Evolutionary conservation across 345 rosid species (phyloP).

Genomic region (Geranium rotundifolium): DNA sequence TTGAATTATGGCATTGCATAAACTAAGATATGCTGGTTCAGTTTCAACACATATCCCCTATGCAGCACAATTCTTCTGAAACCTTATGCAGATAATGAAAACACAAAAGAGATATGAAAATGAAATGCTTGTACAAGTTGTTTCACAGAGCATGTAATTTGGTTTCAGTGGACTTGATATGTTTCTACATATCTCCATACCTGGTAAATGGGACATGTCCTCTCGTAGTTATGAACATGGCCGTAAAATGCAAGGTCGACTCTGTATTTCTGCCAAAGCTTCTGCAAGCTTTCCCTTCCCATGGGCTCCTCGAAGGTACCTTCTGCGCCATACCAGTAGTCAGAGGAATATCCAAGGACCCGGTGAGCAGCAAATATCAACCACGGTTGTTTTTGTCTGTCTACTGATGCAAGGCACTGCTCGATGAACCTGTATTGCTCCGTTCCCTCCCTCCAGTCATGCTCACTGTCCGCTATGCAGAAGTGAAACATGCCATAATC

Average conservation of each 20-base stretch:
- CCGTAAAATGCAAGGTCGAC: slow-evolving; percentile 77
- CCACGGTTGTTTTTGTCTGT: slow-evolving; percentile 79
- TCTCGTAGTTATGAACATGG: slow-evolving; percentile 76
- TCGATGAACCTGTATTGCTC: slow-evolving; percentile 62
- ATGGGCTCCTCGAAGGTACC: slow-evolving; percentile 63
- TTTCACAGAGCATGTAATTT: no score
- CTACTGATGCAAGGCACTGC: slow-evolving; percentile 55
- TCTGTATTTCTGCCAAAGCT: slow-evolving; percentile 77
- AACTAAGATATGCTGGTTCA: no score
- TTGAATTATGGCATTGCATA: no score
- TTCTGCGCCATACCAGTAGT: slow-evolving; percentile 39
- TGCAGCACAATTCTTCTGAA: no score
- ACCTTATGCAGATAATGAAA: no score
- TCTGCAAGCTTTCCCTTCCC: slow-evolving; percentile 72
- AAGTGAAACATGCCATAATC: slow-evolving; percentile 78
- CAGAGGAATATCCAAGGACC: slow-evolving; percentile 61
- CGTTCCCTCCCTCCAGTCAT: slow-evolving; percentile 76
- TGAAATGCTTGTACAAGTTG: not conserved
- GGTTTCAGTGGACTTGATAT: not conserved
- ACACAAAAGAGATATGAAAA: not conserved
- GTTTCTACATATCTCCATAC: slow-evolving; percentile 12
- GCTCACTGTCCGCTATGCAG: slow-evolving; percentile 71
- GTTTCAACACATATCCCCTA: not conserved
- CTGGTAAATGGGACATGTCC: slow-evolving; percentile 73
- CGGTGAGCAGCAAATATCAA: slow-evolving; percentile 68